Conservation (phyloP, 257 asterid species). For the Petrea volubilis region DNA sequence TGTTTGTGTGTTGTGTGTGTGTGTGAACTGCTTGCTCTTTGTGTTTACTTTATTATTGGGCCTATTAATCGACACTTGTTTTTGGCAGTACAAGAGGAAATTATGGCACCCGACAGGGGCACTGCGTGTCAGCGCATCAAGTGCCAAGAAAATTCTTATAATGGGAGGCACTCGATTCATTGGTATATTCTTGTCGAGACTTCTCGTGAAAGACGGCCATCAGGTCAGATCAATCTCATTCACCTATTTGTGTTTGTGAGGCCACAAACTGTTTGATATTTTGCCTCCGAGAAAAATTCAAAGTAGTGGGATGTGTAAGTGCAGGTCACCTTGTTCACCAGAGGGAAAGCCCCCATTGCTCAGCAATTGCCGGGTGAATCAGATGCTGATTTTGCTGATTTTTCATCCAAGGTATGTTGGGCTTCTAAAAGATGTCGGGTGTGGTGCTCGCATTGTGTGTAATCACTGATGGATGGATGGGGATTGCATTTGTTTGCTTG, state of each 20-base stretch:
- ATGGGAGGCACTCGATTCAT: constrained; percentile 99
- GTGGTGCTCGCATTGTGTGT: background rate
- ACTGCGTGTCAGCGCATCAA: constrained; percentile 66
- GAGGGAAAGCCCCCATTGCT: constrained; percentile 96
- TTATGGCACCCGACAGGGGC: constrained; percentile 63
- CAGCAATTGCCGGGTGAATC: constrained; percentile 93
- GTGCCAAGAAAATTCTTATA: constrained; percentile 86
- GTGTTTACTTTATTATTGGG: too few species aligned
- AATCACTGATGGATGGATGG: background rate
- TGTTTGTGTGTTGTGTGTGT: background rate
- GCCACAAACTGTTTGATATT: background rate
- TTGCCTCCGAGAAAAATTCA: background rate
- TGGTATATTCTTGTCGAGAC: constrained; percentile 88
- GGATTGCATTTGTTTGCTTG: background rate
- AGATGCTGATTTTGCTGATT: constrained; percentile 71
- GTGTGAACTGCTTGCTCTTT: background rate
- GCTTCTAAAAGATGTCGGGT: background rate
- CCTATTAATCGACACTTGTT: background rate
- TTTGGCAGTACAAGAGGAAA: constrained; percentile 66
- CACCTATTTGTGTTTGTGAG: background rate
- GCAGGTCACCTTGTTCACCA: constrained; percentile 94
- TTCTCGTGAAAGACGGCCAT: constrained; percentile 96
- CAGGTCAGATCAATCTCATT: constrained; percentile 47
- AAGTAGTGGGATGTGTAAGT: background rate
- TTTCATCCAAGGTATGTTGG: constrained; percentile 65